These are phyloP conservation scores for Galium porrigens DNA, from an alignment of 305 asterid species.

Conservation along the genomic window DNA sequence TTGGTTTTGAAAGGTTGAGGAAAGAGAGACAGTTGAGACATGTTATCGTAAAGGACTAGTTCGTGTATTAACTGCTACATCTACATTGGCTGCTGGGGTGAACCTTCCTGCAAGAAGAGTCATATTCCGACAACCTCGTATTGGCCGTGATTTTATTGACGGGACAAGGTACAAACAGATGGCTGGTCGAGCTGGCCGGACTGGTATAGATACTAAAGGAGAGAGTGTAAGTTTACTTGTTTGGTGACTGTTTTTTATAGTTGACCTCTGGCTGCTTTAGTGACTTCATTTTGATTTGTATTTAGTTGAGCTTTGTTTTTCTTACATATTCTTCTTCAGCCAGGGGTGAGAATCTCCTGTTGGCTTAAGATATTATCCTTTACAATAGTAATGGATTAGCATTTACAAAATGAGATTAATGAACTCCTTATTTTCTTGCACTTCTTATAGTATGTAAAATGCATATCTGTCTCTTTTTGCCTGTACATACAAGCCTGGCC, in stretches of 20 bases:
- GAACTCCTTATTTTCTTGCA: not conserved
- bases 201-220: slow-evolving; percentile 97
- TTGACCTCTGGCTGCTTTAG: slow-evolving; percentile 7
- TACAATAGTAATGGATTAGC: not conserved
- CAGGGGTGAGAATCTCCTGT: not conserved
- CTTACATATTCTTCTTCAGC: not conserved
- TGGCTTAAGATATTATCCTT: not conserved
- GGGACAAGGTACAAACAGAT: slow-evolving; percentile 91
- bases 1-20: slow-evolving; percentile 60
- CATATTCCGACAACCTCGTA: slow-evolving; percentile 93
- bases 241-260: slow-evolving; percentile 15
- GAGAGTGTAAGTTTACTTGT: slow-evolving; percentile 64
- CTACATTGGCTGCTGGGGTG: slow-evolving; percentile 99
- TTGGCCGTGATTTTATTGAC: slow-evolving; percentile 92
- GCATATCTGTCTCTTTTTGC: not conserved
- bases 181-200: slow-evolving; percentile 99
- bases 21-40: slow-evolving; percentile 89
- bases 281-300: not conserved
- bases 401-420: not conserved
- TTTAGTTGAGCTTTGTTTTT: not conserved
- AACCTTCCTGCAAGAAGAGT: slow-evolving; percentile 98
- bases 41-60: slow-evolving; percentile 97
- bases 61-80: slow-evolving; percentile 98
- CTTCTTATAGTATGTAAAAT: not conserved
- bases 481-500: not conserved